Percentiles rank a stretch among this genome's conserved stretches.
Conservation (phyloP, 192 early-diverging fungal genomes). For the Umbelopsis isabellina region DNA sequence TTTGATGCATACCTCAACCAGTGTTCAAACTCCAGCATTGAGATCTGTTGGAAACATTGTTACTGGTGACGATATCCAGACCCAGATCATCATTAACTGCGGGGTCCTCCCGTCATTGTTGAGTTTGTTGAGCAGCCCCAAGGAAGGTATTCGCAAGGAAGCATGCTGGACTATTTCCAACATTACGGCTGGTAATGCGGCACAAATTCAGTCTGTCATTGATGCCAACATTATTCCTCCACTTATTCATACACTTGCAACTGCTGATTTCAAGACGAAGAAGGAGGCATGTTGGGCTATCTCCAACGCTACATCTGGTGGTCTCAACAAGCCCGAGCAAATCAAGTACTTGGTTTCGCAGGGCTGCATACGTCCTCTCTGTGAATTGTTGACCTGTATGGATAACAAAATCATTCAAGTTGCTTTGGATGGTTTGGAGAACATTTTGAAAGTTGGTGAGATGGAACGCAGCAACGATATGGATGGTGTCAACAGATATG, state of each 20-base stretch:
- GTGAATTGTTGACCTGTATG: slow-evolving; percentile 86
- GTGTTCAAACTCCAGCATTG: slow-evolving; percentile 96
- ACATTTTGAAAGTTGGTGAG: slow-evolving; percentile 97
- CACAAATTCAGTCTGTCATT: slow-evolving; percentile 94
- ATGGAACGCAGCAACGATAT: slow-evolving; percentile 66
- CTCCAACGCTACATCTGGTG: slow-evolving; percentile 97
- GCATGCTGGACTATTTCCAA: slow-evolving; percentile 99
- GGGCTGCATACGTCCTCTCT: slow-evolving; percentile 94
- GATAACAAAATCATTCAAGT: slow-evolving; percentile 98
- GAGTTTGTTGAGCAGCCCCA: slow-evolving; percentile 80
- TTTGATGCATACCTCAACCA: slow-evolving; percentile 82
- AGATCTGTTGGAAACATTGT: slow-evolving; percentile 99
- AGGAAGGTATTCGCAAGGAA: slow-evolving; percentile 97
- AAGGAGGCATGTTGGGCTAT: slow-evolving; percentile 99
- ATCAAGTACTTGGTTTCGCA: slow-evolving; percentile 92
- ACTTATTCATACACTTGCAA: slow-evolving; percentile 81
- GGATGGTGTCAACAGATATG: slow-evolving; percentile 81
- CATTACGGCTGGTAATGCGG: slow-evolving; percentile 94
- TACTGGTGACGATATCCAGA: slow-evolving; percentile 97
- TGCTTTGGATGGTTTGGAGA: slow-evolving; percentile 97
- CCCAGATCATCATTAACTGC: slow-evolving; percentile 92
- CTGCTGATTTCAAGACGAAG: slow-evolving; percentile 97
- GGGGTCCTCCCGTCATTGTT: slow-evolving; percentile 84
- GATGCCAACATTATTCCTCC: slow-evolving; percentile 94
- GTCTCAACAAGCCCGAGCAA: slow-evolving; percentile 87